These are phyloP conservation scores for Schizophyllum commune DNA, from an alignment of 1,284 basidiomycete species.

Conservation along the genomic window DNA sequence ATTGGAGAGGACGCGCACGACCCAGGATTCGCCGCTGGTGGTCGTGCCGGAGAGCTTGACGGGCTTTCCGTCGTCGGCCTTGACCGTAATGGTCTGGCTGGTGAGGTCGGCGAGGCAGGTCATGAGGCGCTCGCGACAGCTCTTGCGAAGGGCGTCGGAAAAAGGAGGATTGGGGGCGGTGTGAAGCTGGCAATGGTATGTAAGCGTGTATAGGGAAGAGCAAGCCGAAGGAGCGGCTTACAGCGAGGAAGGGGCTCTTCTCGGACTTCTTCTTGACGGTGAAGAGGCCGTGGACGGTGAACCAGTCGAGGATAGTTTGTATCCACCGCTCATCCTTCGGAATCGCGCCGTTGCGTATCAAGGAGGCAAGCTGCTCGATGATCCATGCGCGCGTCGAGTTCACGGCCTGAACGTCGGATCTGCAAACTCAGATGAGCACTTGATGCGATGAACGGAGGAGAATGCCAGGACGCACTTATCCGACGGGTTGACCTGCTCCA, in stretches of 20 bases:
- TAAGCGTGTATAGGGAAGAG: neutral
- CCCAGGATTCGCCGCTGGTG: constrained; percentile 75
- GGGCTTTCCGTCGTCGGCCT: constrained; percentile 42
- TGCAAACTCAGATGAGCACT: constrained; percentile 17
- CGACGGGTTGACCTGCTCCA: constrained; percentile 47
- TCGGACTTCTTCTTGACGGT: constrained; percentile 66
- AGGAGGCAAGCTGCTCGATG: constrained; percentile 76
- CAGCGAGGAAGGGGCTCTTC: constrained; percentile 54
- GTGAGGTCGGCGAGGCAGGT: constrained; percentile 73
- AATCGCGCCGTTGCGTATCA: constrained; percentile 76
- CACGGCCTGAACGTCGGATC: constrained; percentile 38
- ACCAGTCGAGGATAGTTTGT: constrained; percentile 70
- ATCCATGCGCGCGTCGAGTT: constrained; percentile 71
- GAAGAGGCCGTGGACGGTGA: constrained; percentile 81
- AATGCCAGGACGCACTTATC: constrained; percentile 9
- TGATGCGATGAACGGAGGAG: constrained; percentile 1
- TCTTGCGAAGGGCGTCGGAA: constrained; percentile 60
- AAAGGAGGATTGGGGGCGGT: constrained; percentile 60
- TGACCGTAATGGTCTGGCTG: constrained; percentile 43
- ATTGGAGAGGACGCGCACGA: constrained; percentile 57
- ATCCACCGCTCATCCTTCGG: constrained; percentile 81
- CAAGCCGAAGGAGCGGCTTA: constrained; percentile 32
- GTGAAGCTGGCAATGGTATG: constrained; percentile 40
- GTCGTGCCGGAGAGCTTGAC: constrained; percentile 54
- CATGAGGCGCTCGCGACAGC: constrained; percentile 67